Evolutionary conservation across 2,329 filamentous ascomycete species (phyloP).

Genomic region (Colletotrichum plurivorum): DNA sequence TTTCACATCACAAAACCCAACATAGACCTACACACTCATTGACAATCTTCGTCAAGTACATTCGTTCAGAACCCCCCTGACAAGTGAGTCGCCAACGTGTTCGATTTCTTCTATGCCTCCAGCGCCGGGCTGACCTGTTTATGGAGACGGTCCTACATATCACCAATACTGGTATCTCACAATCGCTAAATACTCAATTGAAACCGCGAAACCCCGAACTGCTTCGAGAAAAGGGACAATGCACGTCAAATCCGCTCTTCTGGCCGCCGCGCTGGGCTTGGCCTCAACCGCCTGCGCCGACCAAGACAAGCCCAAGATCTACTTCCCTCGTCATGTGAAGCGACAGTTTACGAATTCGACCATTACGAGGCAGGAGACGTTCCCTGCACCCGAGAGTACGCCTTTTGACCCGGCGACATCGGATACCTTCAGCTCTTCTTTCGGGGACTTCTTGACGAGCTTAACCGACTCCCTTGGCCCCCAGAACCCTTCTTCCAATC

Average conservation of each 20-base stretch:
- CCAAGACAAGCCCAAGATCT: slow-evolving; percentile 65
- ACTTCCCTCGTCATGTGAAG: slow-evolving; percentile 71
- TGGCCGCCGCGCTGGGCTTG: slow-evolving; percentile 65
- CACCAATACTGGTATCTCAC: slow-evolving; percentile 30
- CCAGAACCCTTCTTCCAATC: slow-evolving; percentile 24
- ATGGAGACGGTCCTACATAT: slow-evolving; percentile 9
- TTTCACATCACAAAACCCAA: slow-evolving; percentile 22
- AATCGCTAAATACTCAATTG: slow-evolving; percentile 36
- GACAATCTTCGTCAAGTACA: slow-evolving; percentile 71
- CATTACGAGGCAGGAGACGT: slow-evolving; percentile 48
- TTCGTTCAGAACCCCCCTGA: slow-evolving; percentile 67
- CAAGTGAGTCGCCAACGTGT: slow-evolving; percentile 43
- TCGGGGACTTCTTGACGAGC: slow-evolving; percentile 39
- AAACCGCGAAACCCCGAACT: slow-evolving; percentile 10
- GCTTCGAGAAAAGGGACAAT: slow-evolving; percentile 54
- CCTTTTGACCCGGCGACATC: slow-evolving; percentile 37
- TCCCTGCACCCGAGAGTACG: slow-evolving; percentile 45
- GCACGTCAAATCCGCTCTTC: slow-evolving; percentile 61
- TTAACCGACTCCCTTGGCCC: slow-evolving; percentile 40
- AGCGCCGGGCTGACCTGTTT: slow-evolving; percentile 24
- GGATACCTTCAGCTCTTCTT: slow-evolving; percentile 4
- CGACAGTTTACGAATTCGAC: slow-evolving; percentile 63
- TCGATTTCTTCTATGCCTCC: slow-evolving; percentile 35
- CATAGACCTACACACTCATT: slow-evolving; percentile 63
- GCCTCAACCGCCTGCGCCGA: slow-evolving; percentile 61